Evolutionary conservation across 108 stramenopile species (phyloP).

Genomic region (Skeletonema menzelii): DNA sequence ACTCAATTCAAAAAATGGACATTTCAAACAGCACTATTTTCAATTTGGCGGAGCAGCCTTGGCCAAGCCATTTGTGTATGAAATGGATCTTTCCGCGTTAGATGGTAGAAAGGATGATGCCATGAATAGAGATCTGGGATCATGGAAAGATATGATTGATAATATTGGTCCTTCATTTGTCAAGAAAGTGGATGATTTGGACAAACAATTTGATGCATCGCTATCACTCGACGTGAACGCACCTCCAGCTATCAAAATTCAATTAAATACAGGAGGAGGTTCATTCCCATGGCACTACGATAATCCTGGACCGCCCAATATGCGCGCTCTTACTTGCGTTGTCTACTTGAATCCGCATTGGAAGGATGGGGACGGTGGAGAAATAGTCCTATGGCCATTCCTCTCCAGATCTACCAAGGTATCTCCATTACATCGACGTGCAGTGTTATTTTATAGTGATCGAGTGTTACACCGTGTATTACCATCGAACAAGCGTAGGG

Average conservation of each 20-base stretch:
- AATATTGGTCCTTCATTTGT: conserved; percentile 27
- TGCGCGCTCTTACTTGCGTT: conserved; percentile 45
- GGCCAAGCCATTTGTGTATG: conserved; percentile 35
- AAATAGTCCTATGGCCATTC: conserved; percentile 36
- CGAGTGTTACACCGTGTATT: conserved; percentile 32
- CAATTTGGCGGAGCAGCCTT: conserved; percentile 17
- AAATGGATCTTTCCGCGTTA: conserved; percentile 23
- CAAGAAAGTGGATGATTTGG: conserved; percentile 16
- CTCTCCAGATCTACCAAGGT: conserved; percentile 11
- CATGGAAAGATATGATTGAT: conserved; percentile 16
- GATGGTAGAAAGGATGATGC: too few relatives aligned
- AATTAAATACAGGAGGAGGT: conserved; percentile 32
- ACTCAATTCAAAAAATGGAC: conserved; percentile 8
- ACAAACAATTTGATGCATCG: conserved; percentile 1
- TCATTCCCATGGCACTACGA: conserved; percentile 40
- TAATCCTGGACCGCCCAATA: conserved; percentile 38
- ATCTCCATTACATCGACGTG: conserved; percentile 32
- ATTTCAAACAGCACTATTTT: conserved; percentile 33
- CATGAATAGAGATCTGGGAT: conserved; percentile 1
- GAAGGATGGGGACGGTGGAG: conserved; percentile 47
- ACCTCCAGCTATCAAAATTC: conserved; percentile 31
- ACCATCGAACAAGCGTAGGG: conserved; percentile 17
- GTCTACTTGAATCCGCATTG: conserved; percentile 45
- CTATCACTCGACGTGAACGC: conserved; percentile 12
- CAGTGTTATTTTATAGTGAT: conserved; percentile 41